Evolutionary conservation across 1,284 basidiomycete genomes (phyloP), one percentile per base, ranked within the genome.

Genomic region (Apiotrichum akiyoshidainum): DNA sequence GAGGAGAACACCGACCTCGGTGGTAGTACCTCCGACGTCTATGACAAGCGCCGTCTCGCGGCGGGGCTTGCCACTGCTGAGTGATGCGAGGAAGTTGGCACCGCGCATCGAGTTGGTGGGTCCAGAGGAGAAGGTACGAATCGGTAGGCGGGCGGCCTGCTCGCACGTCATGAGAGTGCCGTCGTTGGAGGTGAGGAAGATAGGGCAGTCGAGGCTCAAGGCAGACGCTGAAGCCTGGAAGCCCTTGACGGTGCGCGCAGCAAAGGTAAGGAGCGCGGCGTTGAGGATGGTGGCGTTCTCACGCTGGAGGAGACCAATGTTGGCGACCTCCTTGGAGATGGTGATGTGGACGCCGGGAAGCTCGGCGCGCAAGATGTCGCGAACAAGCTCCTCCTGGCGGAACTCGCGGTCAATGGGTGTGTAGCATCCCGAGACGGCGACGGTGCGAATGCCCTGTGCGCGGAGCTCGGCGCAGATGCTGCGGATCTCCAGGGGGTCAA

Each of bases 71-170:
- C 73, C 70, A 58, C 57, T 46, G 8, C 61, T 76, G 12, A 82
- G 65, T 0, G 80, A 79, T 0, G 83, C 80, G 13, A 85, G 76
- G 67, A 81, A 84, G 8, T 80, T 81, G 3, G 83, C 85, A 0
- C 85, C 85, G 49, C 83, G 76, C 83, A 85, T 85, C 1, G 83
- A 84, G 68, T 85, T 85, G 21, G 84, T 85, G 1, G 83, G 81
- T 7, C 84, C 84, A 11, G 81, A 83, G 0, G 83, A 82, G 70
- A 86, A 85, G 0, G 85, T 86, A 41, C 83, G 80, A 60, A 86
- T 85, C 22, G 85, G 85, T 45, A 86, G 72, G n/a, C 75, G 75
- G 0, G 82, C 81, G 7, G 84, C 85, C 51, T 81, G 76, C 0
- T 77, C 72, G 22, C 81, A 82, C 5, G 77, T 79, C 41, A 84